Evolutionary conservation across 2,329 filamentous ascomycete genomes (phyloP).

Genomic region (Xylariales sp.): DNA sequence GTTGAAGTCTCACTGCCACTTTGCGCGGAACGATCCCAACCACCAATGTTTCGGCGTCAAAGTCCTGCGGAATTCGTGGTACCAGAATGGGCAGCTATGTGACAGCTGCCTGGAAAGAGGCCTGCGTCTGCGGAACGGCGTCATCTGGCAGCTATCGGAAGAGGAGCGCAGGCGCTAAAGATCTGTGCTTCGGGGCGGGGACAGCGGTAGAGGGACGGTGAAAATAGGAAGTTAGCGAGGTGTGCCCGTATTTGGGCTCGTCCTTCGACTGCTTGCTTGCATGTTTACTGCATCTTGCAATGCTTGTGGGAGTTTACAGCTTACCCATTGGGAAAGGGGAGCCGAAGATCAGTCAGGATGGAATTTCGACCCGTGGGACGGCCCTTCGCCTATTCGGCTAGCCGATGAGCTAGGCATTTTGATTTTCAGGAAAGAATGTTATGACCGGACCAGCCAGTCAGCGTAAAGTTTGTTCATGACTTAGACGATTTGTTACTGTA

Average conservation of each 20-base stretch:
- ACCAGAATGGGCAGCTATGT: slow-evolving; percentile 64
- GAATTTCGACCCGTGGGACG: background rate
- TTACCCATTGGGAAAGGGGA: slow-evolving; percentile 1
- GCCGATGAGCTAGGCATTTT: background rate
- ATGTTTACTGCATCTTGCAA: background rate
- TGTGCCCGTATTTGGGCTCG: background rate
- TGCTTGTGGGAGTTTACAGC: background rate
- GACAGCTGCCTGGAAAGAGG: slow-evolving; percentile 56
- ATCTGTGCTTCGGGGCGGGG: background rate
- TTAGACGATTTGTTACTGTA: slow-evolving; percentile 21
- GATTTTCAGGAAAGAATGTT: background rate
- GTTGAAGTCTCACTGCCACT: slow-evolving; percentile 78
- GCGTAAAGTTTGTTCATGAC: slow-evolving; percentile 10
- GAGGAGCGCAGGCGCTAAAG: slow-evolving; percentile 11
- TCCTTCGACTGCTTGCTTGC: slow-evolving; percentile 5
- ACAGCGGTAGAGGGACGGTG: background rate
- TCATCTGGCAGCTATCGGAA: slow-evolving; percentile 40
- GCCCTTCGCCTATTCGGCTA: background rate
- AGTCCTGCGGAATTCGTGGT: slow-evolving; percentile 70
- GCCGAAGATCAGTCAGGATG: background rate
- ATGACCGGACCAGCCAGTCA: slow-evolving; percentile 11
- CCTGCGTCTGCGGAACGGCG: slow-evolving; percentile 40
- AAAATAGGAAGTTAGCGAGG: background rate
- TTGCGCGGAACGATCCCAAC: slow-evolving; percentile 76
- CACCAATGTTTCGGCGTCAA: slow-evolving; percentile 77